A percentile compares a stretch with the other conserved stretches of the same genome.
Conservation (phyloP, 305 asterid species). For the Striga hermonthica region DNA sequence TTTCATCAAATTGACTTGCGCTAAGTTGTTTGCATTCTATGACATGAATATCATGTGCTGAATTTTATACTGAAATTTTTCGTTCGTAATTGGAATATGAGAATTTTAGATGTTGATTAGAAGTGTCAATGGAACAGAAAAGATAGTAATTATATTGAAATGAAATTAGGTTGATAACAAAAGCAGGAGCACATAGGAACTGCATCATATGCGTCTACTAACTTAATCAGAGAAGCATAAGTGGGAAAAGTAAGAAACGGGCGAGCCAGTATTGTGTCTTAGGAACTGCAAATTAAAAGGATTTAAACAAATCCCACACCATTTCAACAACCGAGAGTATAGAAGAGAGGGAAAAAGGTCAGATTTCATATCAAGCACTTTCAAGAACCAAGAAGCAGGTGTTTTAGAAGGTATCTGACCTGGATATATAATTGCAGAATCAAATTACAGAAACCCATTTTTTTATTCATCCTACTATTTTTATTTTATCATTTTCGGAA, state of each 20-base stretch:
- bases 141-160: neutral
- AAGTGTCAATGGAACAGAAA: neutral
- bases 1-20: neutral
- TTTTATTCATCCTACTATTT: too few species aligned
- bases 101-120: neutral
- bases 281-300: too few species aligned
- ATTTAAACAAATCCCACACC: neutral
- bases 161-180: neutral
- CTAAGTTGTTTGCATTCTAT: neutral
- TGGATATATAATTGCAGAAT: neutral
- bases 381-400: neutral
- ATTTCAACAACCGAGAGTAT: neutral
- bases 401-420: neutral
- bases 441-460: neutral
- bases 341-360: neutral
- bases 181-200: too few species aligned
- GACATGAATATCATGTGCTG: neutral
- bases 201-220: too few species aligned
- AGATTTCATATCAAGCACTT: neutral
- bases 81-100: neutral
- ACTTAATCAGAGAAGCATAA: too few species aligned
- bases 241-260: too few species aligned
- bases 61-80: too few species aligned
- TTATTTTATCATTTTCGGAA: neutral
- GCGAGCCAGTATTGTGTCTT: too few species aligned